Base-by-base conservation (phyloP, 2,329 filamentous ascomycete species). In the Curvularia sp. region DNA sequence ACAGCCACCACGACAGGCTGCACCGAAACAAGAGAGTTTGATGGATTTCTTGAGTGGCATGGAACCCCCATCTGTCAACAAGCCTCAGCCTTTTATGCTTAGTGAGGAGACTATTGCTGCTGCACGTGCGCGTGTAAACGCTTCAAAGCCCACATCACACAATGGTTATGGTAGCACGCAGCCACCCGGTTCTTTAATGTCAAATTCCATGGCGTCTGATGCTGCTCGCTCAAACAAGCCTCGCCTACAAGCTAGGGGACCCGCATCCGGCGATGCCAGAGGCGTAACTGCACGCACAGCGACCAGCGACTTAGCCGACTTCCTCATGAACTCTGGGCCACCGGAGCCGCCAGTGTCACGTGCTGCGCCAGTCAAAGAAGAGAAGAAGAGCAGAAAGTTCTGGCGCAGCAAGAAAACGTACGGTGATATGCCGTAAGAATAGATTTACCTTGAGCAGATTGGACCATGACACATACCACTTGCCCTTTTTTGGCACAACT, bases 41-140 rank as follows among this genome's bases (percentile, higher is more conserved):
- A 86, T 89, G 30, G 90, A 93, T 63, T 93, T 93, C 71, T 75
- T 93, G 39, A 85, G 84, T 59, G 91, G 86, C 74, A 88, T 85
- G 58, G 84, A 89, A 38, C 90, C 90, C 5, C 89, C 89, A 3
- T 55, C 67, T 5, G 64, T 56, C 12, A 69, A 64, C 41, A 65
- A 67, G 45, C 71, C 76, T 3, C 64, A 76, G 49, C 75, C 77
- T 0, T 73, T 78, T 36, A 50, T 74, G 46, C 65, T 75, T 3
- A 74, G 69, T 45, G 61, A 64, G 8, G 72, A 74, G 32, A 70
- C 69, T 0, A 70, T 75, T 9, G 73, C 73, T 18, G 73, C 72
- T 5, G 73, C 73, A n/a, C 70, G 66, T 25, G 71, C 72, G 4
- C 69, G 71, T 19, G 68, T 64, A 2, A 67, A 60, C n/a, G 38